Evolutionary conservation across 2,329 filamentous ascomycete genomes (phyloP).

Genomic region (Cordyceps cicadae): DNA sequence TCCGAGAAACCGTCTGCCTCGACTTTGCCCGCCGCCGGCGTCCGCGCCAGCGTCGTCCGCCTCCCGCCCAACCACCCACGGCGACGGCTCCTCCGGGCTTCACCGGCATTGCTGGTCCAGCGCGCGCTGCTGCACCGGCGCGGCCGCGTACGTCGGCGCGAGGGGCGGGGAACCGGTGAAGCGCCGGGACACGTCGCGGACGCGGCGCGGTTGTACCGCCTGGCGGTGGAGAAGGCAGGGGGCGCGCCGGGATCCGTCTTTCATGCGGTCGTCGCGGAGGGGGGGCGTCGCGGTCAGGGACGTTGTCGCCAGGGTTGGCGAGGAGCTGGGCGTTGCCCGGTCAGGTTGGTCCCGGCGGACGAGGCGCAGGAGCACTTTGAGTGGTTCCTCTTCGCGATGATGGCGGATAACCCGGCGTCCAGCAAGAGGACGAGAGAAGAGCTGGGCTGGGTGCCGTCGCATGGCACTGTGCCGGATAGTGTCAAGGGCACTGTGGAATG

Average conservation of each 20-base stretch:
- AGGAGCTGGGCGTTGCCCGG: conserved; percentile 25
- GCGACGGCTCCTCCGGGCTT: conserved; percentile 26
- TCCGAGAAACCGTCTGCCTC: conserved; percentile 20
- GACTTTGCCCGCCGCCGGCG: conserved; percentile 20
- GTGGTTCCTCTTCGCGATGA: conserved; percentile 14
- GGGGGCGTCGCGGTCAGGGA: conserved; percentile 28
- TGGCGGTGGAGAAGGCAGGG: conserved; percentile 32
- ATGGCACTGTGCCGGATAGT: not conserved
- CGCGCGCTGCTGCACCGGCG: conserved; percentile 23
- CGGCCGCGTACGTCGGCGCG: conserved; percentile 26
- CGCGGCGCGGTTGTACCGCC: conserved; percentile 27
- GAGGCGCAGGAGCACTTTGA: conserved; percentile 24
- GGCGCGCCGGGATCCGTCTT: conserved; percentile 23
- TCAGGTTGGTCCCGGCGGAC: conserved; percentile 19
- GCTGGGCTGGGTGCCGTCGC: not conserved
- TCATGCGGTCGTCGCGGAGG: conserved; percentile 29
- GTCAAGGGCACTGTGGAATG: not conserved
- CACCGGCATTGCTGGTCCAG: conserved; percentile 18
- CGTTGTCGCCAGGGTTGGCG: conserved; percentile 27
- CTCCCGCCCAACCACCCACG: conserved; percentile 32
- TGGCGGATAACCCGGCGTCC: conserved; percentile 25
- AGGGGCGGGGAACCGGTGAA: conserved; percentile 29
- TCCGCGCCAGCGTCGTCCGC: conserved; percentile 28
- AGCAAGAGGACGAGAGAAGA: conserved; percentile 25
- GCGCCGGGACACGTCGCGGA: conserved; percentile 29